These are phyloP conservation scores for Malassezia dermatis DNA, from an alignment of 1,284 basidiomycete species.

Conservation along the genomic window DNA sequence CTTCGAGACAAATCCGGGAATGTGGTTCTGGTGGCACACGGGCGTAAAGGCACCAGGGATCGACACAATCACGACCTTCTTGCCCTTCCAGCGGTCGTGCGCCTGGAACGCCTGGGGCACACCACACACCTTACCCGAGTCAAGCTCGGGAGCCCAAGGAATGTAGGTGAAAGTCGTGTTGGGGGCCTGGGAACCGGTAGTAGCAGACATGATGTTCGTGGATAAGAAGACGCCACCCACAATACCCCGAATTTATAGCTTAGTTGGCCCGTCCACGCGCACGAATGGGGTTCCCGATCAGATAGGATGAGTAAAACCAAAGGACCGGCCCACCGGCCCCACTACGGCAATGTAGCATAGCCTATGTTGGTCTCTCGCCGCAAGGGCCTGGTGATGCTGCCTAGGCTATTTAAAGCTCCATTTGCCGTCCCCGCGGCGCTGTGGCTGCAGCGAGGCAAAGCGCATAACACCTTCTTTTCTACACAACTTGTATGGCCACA, in stretches of 20 bases:
- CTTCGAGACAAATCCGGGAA: conserved; percentile 61
- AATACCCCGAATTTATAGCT: neutral
- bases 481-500: too few species aligned
- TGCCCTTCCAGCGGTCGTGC: conserved; percentile 61
- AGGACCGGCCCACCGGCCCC: neutral
- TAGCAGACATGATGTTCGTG: neutral
- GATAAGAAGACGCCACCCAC: neutral
- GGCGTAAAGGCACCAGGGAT: conserved; percentile 60
- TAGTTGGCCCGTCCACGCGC: neutral
- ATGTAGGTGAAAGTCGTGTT: conserved; percentile 58
- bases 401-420: too few species aligned
- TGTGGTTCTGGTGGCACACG: conserved; percentile 47
- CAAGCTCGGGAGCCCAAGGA: conserved; percentile 59
- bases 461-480: too few species aligned
- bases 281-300: neutral
- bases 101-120: conserved; percentile 50
- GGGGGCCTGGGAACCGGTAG: conserved; percentile 58
- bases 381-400: too few species aligned
- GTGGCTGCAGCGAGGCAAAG: too few species aligned
- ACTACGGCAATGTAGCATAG: neutral
- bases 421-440: too few species aligned
- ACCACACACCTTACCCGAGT: conserved; percentile 51
- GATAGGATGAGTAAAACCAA: neutral
- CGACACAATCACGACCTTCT: conserved; percentile 68
- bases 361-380: too few species aligned